Base-by-base conservation (phyloP, 257 asterid genomes). In the Coffea eugenioides region DNA sequence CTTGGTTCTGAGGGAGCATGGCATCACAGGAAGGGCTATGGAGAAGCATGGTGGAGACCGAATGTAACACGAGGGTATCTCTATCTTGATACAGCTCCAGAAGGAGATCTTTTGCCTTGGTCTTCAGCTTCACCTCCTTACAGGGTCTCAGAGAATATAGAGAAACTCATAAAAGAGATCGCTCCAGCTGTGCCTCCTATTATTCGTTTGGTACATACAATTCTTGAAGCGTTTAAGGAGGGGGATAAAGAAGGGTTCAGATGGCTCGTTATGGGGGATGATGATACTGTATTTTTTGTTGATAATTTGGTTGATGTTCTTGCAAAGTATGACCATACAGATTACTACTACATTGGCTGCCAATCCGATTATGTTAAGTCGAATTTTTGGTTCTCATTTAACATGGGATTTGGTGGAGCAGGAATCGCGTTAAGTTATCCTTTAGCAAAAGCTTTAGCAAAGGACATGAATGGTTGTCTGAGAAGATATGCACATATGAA, bases 1-100 rank as follows among this genome's bases (percentile, higher is more conserved):
- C 79, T 87, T 8, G 86, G 90, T 45, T 85, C 91, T 3, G 71
- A 82, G 41, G 56, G n/a, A 4, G 80, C 87, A 34, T 90, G 89
- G 88, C 43, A 56, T 9, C 52, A 69, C 64, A 77, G 87, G 77
- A 83, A 72, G 67, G 46, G 69, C 2, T 90, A 83, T 18, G 59
- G 80, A 0, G 82, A 88, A 78, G 49, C 93, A 21, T 90, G 90
- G 93, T 90, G 93, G 91, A 76, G 68, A n/a, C 88, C 91, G 4
- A 90, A 86, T 21, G 15, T n/a, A 21, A 85, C 89, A 31, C 83
- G 82, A 12, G 91, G 93, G 3, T 68, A 78, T 73, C 62, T 90
- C 12, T 85, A 88, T 77, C 75, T 90, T 12, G 91, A 88, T 23
- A 36, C 8, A 27, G 34, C 79, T n/a, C 86, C 91, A 0, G 51